phyloP scores from a whole-genome alignment of 2,329 filamentous ascomycete species.

The Penicillium decumbens region DNA sequence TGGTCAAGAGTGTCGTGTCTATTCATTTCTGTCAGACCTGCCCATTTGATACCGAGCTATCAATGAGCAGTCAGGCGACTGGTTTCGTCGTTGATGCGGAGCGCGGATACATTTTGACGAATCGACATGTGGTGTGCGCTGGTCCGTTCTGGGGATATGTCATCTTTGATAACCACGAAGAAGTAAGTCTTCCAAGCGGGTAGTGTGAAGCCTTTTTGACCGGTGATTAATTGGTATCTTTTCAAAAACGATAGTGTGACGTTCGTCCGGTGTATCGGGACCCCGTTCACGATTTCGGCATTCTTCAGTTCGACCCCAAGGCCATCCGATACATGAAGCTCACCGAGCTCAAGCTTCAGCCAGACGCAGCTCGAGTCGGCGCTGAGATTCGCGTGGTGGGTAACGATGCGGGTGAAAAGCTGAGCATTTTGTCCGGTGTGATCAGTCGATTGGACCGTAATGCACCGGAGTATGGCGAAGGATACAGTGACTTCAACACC shows the following conservation, averaged over 20 bases:
- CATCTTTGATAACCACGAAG: constrained; percentile 97
- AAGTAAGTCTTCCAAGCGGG: constrained; percentile 41
- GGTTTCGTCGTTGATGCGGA: constrained; percentile 97
- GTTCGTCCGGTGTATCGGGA: constrained; percentile 96
- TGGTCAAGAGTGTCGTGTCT: constrained; percentile 94
- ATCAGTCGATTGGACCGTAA: constrained; percentile 95
- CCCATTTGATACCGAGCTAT: constrained; percentile 95
- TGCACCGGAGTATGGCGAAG: constrained; percentile 94
- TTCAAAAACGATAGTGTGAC: constrained; percentile 61
- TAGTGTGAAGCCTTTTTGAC: neutral
- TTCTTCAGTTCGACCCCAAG: constrained; percentile 91
- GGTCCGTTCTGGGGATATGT: constrained; percentile 98
- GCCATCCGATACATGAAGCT: constrained; percentile 97
- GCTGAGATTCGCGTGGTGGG: constrained; percentile 94
- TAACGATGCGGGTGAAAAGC: constrained; percentile 97
- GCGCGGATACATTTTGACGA: constrained; percentile 81
- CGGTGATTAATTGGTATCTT: neutral
- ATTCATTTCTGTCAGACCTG: constrained; percentile 98
- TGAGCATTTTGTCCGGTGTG: constrained; percentile 94
- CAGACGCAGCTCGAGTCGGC: constrained; percentile 80
- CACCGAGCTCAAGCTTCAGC: constrained; percentile 70
- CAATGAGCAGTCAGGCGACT: constrained; percentile 89
- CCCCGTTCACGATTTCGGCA: constrained; percentile 96
- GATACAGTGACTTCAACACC: constrained; percentile 94
- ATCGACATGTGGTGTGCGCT: constrained; percentile 87